Conservation (phyloP, 495 filamentous ascomycete genomes). For the Evernia prunastri region DNA sequence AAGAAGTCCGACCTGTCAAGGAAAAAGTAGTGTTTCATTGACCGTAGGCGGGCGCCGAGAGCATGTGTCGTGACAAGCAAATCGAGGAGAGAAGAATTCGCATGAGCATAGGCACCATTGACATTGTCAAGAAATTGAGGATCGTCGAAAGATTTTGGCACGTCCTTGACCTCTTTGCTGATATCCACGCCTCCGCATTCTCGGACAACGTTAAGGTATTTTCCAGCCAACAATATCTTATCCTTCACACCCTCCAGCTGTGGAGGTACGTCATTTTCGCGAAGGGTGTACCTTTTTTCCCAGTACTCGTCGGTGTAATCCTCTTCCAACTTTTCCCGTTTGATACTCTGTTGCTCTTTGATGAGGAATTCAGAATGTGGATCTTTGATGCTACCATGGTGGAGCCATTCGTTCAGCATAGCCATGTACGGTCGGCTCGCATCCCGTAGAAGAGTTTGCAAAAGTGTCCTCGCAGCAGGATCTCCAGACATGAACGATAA, state of each 20-base stretch:
- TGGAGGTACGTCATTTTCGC: slow-evolving; percentile 83
- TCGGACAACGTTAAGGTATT: slow-evolving; percentile 95
- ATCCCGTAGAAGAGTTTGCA: slow-evolving; percentile 76
- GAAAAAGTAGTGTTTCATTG: slow-evolving; percentile 98
- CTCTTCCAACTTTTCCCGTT: slow-evolving; percentile 80
- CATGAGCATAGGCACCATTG: slow-evolving; percentile 87
- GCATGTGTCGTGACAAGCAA: slow-evolving; percentile 88
- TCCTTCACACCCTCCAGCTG: slow-evolving; percentile 89
- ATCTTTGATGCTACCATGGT: slow-evolving; percentile 91
- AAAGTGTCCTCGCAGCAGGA: slow-evolving; percentile 70
- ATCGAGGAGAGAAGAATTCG: slow-evolving; percentile 87
- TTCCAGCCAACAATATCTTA: slow-evolving; percentile 89
- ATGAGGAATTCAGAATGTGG: slow-evolving; percentile 91
- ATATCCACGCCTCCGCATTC: slow-evolving; percentile 96
- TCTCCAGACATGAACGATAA: slow-evolving; percentile 87
- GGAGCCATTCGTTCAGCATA: slow-evolving; percentile 98
- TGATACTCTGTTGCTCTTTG: slow-evolving; percentile 92
- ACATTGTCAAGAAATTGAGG: slow-evolving; percentile 87
- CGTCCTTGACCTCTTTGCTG: slow-evolving; percentile 79
- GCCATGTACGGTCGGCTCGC: slow-evolving; percentile 91
- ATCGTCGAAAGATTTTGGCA: slow-evolving; percentile 89
- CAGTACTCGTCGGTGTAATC: slow-evolving; percentile 99
- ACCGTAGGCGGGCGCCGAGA: slow-evolving; percentile 75
- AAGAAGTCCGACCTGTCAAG: slow-evolving; percentile 97
- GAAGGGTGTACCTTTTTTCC: slow-evolving; percentile 94